A percentile compares a stretch with the other conserved stretches of the same genome.
Conservation (phyloP, 2,329 filamentous ascomycete species). For the Alternaria angustiovoidea region DNA sequence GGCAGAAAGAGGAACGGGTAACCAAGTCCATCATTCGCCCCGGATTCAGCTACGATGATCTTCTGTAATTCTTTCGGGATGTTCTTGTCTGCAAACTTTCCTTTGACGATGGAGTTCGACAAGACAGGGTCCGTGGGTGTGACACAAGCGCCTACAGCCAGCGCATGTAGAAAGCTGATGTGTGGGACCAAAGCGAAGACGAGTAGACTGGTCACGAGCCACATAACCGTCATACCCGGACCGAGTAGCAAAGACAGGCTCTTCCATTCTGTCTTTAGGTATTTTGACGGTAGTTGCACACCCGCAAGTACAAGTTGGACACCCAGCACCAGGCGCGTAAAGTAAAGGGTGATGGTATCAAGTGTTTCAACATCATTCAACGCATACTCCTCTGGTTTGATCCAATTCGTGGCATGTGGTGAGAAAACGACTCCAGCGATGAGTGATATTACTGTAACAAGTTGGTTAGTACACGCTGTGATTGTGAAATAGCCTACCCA, state of each 20-base stretch:
- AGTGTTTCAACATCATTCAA: slow-evolving; percentile 64
- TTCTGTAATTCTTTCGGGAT: slow-evolving; percentile 82
- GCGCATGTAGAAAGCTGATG: slow-evolving; percentile 76
- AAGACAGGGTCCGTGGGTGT: slow-evolving; percentile 90
- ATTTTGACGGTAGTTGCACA: slow-evolving; percentile 84
- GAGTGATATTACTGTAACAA: slow-evolving; percentile 76
- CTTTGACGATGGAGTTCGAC: slow-evolving; percentile 90
- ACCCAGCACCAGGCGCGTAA: slow-evolving; percentile 85
- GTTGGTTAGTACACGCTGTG: slow-evolving; percentile 10
- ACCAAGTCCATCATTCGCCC: slow-evolving; percentile 86
- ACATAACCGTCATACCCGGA: slow-evolving; percentile 87
- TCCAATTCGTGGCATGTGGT: slow-evolving; percentile 77
- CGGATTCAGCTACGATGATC: slow-evolving; percentile 73
- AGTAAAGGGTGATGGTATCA: slow-evolving; percentile 79
- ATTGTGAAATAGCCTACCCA: neutral
- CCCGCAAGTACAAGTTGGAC: slow-evolving; percentile 90
- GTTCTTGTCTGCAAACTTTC: slow-evolving; percentile 90
- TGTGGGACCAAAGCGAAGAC: slow-evolving; percentile 79
- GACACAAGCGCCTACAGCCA: slow-evolving; percentile 85
- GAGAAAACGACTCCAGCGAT: slow-evolving; percentile 81
- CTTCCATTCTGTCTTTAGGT: slow-evolving; percentile 80
- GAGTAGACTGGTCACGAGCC: slow-evolving; percentile 80
- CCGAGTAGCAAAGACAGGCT: slow-evolving; percentile 77
- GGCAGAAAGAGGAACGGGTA: slow-evolving; percentile 90
- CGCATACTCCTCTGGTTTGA: slow-evolving; percentile 78